These are phyloP conservation scores for Silybum marianum DNA, from an alignment of 129 eudicot genomes.

Conservation along the genomic window DNA sequence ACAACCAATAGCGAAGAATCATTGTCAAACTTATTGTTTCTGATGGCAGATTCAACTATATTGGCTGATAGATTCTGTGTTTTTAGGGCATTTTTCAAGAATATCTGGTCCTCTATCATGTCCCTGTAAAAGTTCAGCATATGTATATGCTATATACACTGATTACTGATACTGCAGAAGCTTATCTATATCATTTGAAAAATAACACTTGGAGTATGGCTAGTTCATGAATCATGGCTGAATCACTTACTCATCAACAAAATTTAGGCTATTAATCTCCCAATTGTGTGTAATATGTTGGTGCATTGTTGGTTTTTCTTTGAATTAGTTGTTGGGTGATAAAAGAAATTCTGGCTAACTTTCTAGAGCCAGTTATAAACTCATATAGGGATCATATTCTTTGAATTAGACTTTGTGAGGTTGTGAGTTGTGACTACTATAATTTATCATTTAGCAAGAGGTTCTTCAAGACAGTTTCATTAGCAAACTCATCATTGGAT, in stretches of 20 bases:
- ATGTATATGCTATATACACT: background rate
- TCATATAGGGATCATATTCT: background rate
- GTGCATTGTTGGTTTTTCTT: background rate
- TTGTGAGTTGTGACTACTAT: background rate
- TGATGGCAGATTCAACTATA: background rate
- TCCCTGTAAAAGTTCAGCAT: background rate
- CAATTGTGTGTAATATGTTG: background rate
- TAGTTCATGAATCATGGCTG: background rate
- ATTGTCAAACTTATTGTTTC: background rate
- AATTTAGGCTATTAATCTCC: background rate
- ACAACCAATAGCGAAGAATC: background rate
- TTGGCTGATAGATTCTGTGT: background rate
- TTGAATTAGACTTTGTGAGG: background rate
- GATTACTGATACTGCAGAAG: background rate
- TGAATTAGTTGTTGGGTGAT: background rate
- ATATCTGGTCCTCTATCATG: background rate
- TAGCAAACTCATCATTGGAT: background rate
- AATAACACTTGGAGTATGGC: constrained; percentile 4
- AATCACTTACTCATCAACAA: background rate
- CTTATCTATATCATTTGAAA: background rate
- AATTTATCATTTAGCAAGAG: background rate
- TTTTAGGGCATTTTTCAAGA: background rate
- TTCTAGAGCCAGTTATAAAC: background rate
- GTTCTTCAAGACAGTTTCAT: background rate
- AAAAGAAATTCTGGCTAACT: background rate